A percentile compares a stretch with the other conserved stretches of the same genome.
Evolutionary conservation across 2,329 filamentous ascomycete genomes (phyloP).

Genomic region (Beauveria sp.): DNA sequence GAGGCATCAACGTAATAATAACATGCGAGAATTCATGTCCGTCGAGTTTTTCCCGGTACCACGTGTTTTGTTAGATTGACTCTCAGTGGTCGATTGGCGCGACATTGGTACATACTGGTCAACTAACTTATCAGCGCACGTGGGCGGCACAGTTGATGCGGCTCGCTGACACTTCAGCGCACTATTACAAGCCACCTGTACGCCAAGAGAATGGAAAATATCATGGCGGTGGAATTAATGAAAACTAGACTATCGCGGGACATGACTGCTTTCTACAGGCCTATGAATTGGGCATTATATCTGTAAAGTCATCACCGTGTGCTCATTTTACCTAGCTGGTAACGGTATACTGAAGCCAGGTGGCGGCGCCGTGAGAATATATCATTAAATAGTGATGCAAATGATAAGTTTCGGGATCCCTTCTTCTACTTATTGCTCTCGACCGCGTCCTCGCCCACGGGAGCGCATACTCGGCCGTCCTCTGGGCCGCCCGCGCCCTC

Average conservation of each 20-base stretch:
- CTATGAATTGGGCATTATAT: no score
- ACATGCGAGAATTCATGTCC: background rate
- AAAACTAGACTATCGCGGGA: background rate
- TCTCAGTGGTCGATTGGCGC: background rate
- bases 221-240: no score
- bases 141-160: background rate
- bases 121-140: background rate
- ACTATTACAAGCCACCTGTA: background rate
- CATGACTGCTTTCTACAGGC: no score
- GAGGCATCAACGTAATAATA: background rate
- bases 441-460: background rate
- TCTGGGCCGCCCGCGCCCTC: constrained; percentile 19
- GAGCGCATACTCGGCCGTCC: constrained; percentile 12
- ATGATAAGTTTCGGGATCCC: no score
- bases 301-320: no score
- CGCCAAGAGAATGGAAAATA: background rate
- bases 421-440: background rate
- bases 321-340: no score
- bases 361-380: background rate
- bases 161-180: background rate
- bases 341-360: no score
- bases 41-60: background rate
- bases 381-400: background rate
- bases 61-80: background rate
- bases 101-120: background rate